Evolutionary conservation across 164 flowering plant species (phyloP), one percentile per base, ranked within the genome.

Genomic region (Brasenia schreberi): DNA sequence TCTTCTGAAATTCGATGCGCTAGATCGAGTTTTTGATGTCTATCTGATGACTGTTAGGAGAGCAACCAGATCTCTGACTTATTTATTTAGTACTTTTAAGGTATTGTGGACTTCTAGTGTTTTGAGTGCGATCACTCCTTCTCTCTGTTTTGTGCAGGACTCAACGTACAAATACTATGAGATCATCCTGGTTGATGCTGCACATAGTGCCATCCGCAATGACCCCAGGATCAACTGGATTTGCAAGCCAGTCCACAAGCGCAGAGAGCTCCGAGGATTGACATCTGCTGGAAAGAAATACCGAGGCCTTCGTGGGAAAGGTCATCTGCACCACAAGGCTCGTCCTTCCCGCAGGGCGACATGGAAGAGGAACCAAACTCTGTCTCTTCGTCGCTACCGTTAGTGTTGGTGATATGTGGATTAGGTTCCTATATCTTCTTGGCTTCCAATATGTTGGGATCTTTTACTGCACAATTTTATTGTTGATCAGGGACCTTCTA

Each of bases 311-410:
- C 74, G 80, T 14, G 85, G 85, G 45, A 82, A 72, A 67, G 85
- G 85, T 9, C 85, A 82, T 67, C 66, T 71, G 69, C 71, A 80
- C 68, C 83, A 78, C 80, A 80, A 82, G 67, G 75, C 75, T 4
- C 72, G 85, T 16, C 85, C 85, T 4, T 79, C 83, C 0, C 71
- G 83, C 18, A 76, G 83, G 66, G 93, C 93, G 9, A 87, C 83
- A 63, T 87, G 93, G 89, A 87, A 87, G 89, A 85, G 88, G 68
- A 84, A 85, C 88, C 74, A 87, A 66, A 87, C 93, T n/a, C 80
- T 85, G 17, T 85, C 93, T 5, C 84, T 85, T 18, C 83, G 83
- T 14, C 85, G 93, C 14, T 85, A 82, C 72, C 85, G 93, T 63
- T 87, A 56, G 75, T 68, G 59, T 61, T 17, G 73, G 77, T 59